Conservation (phyloP, 345 rosid genomes). For the Citropsis articulata region DNA sequence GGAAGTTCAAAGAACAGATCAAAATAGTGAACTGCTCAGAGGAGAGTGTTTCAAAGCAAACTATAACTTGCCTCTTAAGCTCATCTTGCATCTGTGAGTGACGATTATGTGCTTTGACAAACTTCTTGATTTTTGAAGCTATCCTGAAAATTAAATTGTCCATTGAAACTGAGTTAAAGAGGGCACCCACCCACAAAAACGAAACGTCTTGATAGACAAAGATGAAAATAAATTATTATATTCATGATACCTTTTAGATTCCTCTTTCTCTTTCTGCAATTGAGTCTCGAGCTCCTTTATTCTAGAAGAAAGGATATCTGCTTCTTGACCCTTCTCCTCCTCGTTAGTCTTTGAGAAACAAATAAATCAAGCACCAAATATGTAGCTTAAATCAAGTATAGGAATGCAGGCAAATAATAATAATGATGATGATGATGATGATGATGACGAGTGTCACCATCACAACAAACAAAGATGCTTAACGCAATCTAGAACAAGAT, state of each 20-base stretch:
- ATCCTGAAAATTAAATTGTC: slow-evolving; percentile 47
- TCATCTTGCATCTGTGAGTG: slow-evolving; percentile 62
- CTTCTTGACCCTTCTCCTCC: slow-evolving; percentile 71
- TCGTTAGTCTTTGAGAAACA: slow-evolving; percentile 37
- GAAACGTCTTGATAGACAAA: background rate
- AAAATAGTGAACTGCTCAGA: background rate
- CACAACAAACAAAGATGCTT: background rate
- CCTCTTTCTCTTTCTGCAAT: slow-evolving; percentile 70
- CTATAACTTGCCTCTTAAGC: slow-evolving; percentile 54
- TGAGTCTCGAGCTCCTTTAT: slow-evolving; percentile 70
- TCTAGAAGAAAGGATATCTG: slow-evolving; percentile 60
- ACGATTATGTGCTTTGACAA: slow-evolving; percentile 64
- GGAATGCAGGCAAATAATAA: background rate
- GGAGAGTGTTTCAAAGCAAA: slow-evolving; percentile 9
- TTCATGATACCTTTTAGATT: slow-evolving; percentile 57
- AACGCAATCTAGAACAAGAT: background rate
- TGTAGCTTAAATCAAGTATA: background rate
- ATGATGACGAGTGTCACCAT: background rate
- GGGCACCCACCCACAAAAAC: slow-evolving; percentile 6
- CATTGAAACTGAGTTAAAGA: slow-evolving; percentile 20
- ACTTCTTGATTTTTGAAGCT: slow-evolving; percentile 70
- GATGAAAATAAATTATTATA: background rate
- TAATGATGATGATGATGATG: background rate
- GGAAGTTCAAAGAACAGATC: background rate
- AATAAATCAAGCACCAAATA: slow-evolving; percentile 9